Base-by-base conservation (phyloP, 2,329 filamentous ascomycete species). In the Pseudocercospora fuligena region DNA sequence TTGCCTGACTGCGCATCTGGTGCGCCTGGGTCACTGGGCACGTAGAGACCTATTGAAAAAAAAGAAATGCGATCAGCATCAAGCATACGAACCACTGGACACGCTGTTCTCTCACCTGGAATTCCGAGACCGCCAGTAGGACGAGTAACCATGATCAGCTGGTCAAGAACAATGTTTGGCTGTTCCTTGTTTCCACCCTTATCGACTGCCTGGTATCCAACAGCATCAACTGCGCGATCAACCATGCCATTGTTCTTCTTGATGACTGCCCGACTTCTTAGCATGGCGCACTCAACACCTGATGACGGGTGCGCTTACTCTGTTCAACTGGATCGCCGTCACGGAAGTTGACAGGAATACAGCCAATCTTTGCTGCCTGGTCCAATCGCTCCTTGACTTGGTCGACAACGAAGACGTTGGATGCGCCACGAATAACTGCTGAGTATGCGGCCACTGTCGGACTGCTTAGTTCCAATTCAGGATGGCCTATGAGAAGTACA, bases 181-280 rank as follows among this genome's bases (percentile, higher is more conserved):
- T 86, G 84, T 73, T 90, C 87, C 33, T 85, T 85, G 68, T 83
- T 84, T 1, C 86, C 87, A 1, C 83, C 83, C 12, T 82, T 80
- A 46, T 82, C 81, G 1, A 87, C 84, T 11, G 88, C 88, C 72
- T 90, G 87, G 73, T 90, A 90, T 0, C 88, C 88, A 0, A 91
- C 89, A 11, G 87, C 86, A 77, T 90, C 89, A 0, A 90, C 86
- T 0, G 86, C 85, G 5, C 89, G 81, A 69, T 90, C 88, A 23
- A 67, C 65, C 65, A 67, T 67, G 21, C 65, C 65, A 6, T 46
- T 54, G 33, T 67, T 67, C 33, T 64, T 64, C 65, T 67, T 60
- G 47, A 67, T 67, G 25, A 67, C 64, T 66, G 56, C 6, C 5
- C 9, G 25, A 21, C 21, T 43, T 46, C 31, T 65, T 46, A 66